Evolutionary conservation across 148 eudicot species (phyloP), one percentile per base, ranked within the genome.

Genomic region (Chenopodium album): DNA sequence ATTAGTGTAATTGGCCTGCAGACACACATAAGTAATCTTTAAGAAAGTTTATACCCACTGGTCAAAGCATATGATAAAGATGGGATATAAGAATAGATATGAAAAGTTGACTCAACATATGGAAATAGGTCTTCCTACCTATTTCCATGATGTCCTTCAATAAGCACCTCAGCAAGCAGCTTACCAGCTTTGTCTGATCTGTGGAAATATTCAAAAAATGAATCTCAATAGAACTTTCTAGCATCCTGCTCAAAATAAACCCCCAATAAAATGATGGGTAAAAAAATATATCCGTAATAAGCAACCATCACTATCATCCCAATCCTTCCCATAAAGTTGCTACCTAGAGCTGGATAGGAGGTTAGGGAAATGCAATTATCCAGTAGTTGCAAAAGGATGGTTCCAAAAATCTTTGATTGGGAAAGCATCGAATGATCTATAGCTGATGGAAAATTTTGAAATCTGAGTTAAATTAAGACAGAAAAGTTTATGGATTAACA

Each of bases 131-230:
- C 26, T 26, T 26, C 81, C 14, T 81, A 94, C 98, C 98, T 92
- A 66, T 94, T 88, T 62, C 98, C 98, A 78, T 94, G 98, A 78
- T 89, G 81, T 63, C 97, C 98, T 83, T 91, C 94, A 66, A 90
- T 64, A 59, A 94, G 85, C 67, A 92, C 93, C 87, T 92, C 94
- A 44, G 97, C 97, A 76, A 92, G 98, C 80, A 94, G 85, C 82
- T 87, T 90, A 76, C 98, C 98, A 11, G 98, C 98, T 86, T 94
- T 92, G 81, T 94, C 97, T 71, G 98, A 90, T 86, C 98, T 94
- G 76, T 37, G 84, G 75, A 50, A 46, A 44, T n/a, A 70, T 29
- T 23, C 13, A 64, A 75, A 13, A 13, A 70, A 32, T 2, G 41
- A 19, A 65, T 34, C 71, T 74, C 62, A 44, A 65, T 67, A 26